Conservation (phyloP, 129 eudicot species). For the Glebionis coronaria region DNA sequence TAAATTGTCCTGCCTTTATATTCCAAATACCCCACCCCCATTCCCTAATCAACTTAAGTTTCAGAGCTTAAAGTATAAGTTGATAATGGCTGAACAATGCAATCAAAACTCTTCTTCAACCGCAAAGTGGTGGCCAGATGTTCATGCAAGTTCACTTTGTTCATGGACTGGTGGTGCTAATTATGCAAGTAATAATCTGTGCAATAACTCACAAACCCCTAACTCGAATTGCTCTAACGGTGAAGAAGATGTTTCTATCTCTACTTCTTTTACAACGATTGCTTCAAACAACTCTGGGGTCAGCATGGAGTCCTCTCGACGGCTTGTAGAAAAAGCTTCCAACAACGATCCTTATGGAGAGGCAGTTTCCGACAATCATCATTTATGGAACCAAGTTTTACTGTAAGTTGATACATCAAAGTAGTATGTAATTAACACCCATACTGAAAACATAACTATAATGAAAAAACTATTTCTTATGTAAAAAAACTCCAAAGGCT, state of each 20-base stretch:
- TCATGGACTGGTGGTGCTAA: conserved; percentile 37
- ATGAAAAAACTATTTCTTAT: too few species aligned
- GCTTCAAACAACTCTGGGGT: conserved; percentile 53
- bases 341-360: conserved; percentile 48
- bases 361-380: conserved; percentile 58
- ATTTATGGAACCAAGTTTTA: conserved; percentile 55
- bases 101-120: conserved; percentile 33
- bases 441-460: neutral
- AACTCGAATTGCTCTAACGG: conserved; percentile 49
- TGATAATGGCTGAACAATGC: conserved; percentile 52
- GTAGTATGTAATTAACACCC: neutral
- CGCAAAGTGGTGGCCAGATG: conserved; percentile 49
- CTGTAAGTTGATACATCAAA: conserved; percentile 36
- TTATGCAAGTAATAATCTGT: conserved; percentile 27
- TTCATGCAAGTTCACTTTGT: conserved; percentile 39
- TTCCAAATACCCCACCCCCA: conserved; percentile 21
- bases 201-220: conserved; percentile 25
- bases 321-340: conserved; percentile 38
- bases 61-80: conserved; percentile 30
- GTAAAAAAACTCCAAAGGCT: too few species aligned
- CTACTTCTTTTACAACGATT: conserved; percentile 12
- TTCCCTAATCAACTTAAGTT: conserved; percentile 18
- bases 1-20: conserved; percentile 29
- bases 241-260: conserved; percentile 39
- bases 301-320: conserved; percentile 47